Evolutionary conservation across 2,329 filamentous ascomycete genomes (phyloP).

Genomic region (Paramyrothecium sp.): DNA sequence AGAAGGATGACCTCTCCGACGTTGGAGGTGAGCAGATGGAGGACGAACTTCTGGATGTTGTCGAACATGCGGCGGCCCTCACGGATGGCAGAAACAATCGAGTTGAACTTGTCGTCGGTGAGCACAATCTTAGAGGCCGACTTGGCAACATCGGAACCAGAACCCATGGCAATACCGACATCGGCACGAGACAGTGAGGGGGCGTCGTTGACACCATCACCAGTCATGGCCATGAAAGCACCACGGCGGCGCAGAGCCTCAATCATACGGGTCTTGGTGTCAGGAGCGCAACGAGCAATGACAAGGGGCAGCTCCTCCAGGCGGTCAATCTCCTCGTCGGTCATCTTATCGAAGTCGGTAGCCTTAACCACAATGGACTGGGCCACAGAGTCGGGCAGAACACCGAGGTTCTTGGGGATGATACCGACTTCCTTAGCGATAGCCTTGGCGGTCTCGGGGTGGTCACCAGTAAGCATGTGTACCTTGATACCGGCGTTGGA

Average conservation of each 20-base stretch:
- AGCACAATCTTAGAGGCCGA: constrained; percentile 79
- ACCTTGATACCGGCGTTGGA: constrained; percentile 73
- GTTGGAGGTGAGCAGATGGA: constrained; percentile 78
- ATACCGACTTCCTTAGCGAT: constrained; percentile 81
- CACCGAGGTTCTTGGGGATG: constrained; percentile 60
- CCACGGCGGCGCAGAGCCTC: constrained; percentile 77
- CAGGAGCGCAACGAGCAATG: constrained; percentile 79
- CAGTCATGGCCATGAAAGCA: constrained; percentile 82
- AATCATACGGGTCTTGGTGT: constrained; percentile 90
- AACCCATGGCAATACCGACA: constrained; percentile 89
- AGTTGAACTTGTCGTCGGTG: constrained; percentile 86
- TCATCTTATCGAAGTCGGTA: constrained; percentile 74
- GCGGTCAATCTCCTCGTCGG: constrained; percentile 72
- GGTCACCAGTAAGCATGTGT: constrained; percentile 84
- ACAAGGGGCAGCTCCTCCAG: constrained; percentile 76
- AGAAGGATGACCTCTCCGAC: constrained; percentile 81
- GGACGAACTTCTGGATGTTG: constrained; percentile 85
- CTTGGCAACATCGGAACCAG: constrained; percentile 82
- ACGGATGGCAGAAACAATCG: constrained; percentile 78
- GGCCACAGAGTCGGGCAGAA: constrained; percentile 62
- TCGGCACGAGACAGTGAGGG: constrained; percentile 79
- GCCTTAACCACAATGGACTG: constrained; percentile 72
- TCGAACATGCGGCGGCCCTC: constrained; percentile 84
- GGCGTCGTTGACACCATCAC: constrained; percentile 85
- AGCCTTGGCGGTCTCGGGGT: constrained; percentile 73